Evolutionary conservation across 495 filamentous ascomycete species (phyloP).

Genomic region (Penicillium malachiteum): DNA sequence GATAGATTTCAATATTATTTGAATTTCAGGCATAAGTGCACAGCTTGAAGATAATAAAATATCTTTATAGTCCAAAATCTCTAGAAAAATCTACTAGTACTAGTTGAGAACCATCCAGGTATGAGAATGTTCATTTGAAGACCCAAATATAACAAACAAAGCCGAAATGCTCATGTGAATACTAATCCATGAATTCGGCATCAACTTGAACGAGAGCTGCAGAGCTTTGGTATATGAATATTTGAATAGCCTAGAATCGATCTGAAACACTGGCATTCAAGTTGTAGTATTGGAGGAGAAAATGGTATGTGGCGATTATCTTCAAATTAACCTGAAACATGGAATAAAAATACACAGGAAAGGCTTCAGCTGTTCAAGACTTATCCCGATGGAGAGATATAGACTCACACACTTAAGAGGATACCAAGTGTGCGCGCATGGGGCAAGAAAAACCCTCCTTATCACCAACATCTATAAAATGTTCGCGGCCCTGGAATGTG

Average conservation of each 20-base stretch:
- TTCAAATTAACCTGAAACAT: conserved; percentile 3
- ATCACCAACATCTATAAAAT: conserved; percentile 46
- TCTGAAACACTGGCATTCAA: background rate
- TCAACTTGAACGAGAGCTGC: too few species aligned
- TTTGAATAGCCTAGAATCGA: background rate
- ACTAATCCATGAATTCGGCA: too few species aligned
- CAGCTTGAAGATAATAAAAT: too few species aligned
- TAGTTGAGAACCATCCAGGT: too few species aligned
- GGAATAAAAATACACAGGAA: conserved; percentile 12
- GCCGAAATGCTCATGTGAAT: too few species aligned
- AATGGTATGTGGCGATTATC: conserved; percentile 5
- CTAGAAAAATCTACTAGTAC: too few species aligned
- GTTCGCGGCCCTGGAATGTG: conserved; percentile 44
- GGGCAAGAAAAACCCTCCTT: conserved; percentile 43
- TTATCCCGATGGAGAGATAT: too few species aligned
- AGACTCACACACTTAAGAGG: conserved; percentile 5
- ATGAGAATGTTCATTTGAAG: too few species aligned
- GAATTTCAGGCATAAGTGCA: too few species aligned
- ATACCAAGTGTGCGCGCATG: conserved; percentile 33
- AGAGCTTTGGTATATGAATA: background rate
- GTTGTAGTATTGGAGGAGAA: background rate
- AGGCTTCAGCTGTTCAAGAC: background rate
- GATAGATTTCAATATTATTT: too few species aligned
- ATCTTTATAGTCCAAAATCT: too few species aligned
- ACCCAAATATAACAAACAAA: too few species aligned